Conservation (phyloP, 2,329 filamentous ascomycete genomes). For the Trichoderma sp. region DNA sequence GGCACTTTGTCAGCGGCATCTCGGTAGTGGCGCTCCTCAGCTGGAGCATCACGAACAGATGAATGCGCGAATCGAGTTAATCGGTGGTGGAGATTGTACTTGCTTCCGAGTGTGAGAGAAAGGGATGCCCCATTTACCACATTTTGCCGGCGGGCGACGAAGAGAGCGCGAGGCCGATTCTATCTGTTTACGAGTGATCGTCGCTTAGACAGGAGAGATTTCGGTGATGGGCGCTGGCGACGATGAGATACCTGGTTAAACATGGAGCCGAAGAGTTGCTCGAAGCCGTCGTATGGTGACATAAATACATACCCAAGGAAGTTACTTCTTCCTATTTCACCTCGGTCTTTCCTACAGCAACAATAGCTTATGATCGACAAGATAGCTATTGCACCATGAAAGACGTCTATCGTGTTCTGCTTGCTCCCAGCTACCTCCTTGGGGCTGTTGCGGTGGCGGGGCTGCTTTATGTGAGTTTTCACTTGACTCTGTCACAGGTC, state of each 20-base stretch:
- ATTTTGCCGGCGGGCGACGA: not conserved
- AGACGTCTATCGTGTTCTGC: not conserved
- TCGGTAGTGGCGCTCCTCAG: not conserved
- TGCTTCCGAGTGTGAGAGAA: not conserved
- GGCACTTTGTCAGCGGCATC: not conserved
- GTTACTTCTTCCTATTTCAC: no score
- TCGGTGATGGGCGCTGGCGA: not conserved
- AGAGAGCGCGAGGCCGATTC: not conserved
- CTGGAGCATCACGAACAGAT: not conserved
- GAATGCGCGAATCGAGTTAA: not conserved
- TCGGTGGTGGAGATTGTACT: not conserved
- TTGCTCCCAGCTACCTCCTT: not conserved
- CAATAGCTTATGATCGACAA: not conserved
- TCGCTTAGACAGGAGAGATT: not conserved
- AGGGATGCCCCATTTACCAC: not conserved
- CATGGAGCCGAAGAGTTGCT: not conserved
- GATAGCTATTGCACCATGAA: not conserved
- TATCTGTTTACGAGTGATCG: not conserved
- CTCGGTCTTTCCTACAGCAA: fast-evolving
- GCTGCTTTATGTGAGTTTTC: not conserved
- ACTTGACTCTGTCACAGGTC: not conserved
- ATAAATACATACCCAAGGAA: no score
- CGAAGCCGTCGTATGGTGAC: no score
- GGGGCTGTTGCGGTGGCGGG: not conserved
- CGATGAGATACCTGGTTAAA: not conserved